Evolutionary conservation across 2,329 filamentous ascomycete species (phyloP).

Genomic region (Keithomyces neogunnii): DNA sequence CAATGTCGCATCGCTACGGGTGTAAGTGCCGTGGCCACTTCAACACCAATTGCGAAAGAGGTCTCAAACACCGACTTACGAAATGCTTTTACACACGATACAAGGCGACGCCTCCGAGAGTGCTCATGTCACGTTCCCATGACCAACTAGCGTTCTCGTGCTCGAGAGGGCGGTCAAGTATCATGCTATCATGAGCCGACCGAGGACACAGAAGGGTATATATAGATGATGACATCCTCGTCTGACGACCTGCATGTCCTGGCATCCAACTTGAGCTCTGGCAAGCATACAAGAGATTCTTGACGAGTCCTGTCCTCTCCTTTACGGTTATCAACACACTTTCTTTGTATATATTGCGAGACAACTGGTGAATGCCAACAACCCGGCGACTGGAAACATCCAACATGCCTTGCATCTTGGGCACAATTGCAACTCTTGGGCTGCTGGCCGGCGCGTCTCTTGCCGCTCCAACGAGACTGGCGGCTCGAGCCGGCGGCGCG

Average conservation of each 20-base stretch:
- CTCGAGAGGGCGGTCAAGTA: background rate
- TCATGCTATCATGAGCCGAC: background rate
- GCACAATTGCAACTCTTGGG: constrained; percentile 7
- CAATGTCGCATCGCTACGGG: too few species aligned
- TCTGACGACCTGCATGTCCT: background rate
- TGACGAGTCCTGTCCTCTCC: background rate
- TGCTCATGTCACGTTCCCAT: background rate
- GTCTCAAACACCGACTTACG: background rate
- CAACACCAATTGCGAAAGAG: background rate
- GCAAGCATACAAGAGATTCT: background rate
- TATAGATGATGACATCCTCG: background rate
- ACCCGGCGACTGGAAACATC: background rate
- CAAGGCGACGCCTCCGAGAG: background rate
- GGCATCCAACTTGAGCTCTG: background rate
- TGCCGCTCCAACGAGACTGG: constrained; percentile 3
- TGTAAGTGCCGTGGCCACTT: too few species aligned
- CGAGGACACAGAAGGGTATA: background rate
- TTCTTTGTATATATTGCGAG: constrained; percentile 1
- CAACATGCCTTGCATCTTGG: constrained; percentile 13
- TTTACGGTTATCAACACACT: background rate
- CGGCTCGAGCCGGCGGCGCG: constrained; percentile 9
- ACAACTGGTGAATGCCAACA: background rate
- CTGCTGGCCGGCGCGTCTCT: constrained; percentile 10
- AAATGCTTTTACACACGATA: background rate
- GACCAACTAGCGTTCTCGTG: background rate